Percentiles rank a stretch among this genome's conserved stretches.
These are phyloP conservation scores for Musa troglodytarum DNA, from an alignment of 176 grass and related monocot species.

Conservation along the genomic window DNA sequence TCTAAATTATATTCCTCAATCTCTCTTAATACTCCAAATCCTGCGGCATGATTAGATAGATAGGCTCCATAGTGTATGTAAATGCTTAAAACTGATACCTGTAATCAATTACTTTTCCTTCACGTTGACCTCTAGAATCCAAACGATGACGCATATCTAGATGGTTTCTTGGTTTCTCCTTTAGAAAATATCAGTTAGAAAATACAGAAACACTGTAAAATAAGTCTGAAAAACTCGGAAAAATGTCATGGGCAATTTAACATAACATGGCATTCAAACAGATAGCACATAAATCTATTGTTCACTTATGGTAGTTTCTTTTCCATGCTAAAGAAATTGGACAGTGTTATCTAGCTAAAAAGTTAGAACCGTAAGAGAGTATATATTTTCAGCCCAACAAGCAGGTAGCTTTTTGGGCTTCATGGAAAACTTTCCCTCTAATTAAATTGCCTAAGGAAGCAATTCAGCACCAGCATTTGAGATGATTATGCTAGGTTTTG, in stretches of 20 bases:
- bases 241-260: neutral
- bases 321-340: neutral
- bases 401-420: neutral
- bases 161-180: constrained; percentile 98
- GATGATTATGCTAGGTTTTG: neutral
- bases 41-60: neutral
- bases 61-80: neutral
- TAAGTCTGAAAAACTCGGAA: neutral
- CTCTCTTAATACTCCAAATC: neutral
- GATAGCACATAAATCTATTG: neutral
- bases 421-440: neutral
- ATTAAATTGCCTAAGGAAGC: neutral
- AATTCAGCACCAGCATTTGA: neutral
- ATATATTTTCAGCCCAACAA: neutral
- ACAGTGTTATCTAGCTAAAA: neutral
- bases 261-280: neutral
- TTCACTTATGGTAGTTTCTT: neutral
- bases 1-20: neutral
- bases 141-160: constrained; percentile 80
- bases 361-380: neutral
- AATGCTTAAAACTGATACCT: constrained; percentile 24
- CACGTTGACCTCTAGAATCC: constrained; percentile 83
- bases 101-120: constrained; percentile 98
- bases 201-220: neutral
- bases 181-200: constrained; percentile 23